These are phyloP conservation scores for Exidia glandulosa DNA, from an alignment of 768 basidiomycete genomes.

Conservation along the genomic window DNA sequence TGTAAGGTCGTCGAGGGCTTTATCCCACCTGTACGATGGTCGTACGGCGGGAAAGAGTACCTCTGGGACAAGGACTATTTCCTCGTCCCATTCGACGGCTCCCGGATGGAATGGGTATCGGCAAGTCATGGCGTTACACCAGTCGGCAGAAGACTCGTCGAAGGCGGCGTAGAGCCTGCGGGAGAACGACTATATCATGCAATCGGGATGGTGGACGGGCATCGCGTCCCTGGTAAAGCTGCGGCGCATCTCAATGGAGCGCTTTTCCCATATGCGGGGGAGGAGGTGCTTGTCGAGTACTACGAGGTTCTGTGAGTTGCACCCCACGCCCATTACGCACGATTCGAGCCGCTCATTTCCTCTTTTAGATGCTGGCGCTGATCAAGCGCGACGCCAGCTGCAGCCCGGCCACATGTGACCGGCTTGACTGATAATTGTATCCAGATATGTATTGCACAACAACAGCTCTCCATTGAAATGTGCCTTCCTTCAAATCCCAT, in stretches of 20 bases:
- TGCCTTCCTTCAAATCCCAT: too few relatives aligned
- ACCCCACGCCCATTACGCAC: neutral
- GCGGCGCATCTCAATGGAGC: slow-evolving; percentile 50
- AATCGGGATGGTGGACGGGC: slow-evolving; percentile 36
- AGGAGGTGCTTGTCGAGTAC: slow-evolving; percentile 27
- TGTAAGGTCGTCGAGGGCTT: neutral
- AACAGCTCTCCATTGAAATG: too few relatives aligned
- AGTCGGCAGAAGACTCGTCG: slow-evolving; percentile 43
- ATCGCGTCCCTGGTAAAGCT: slow-evolving; percentile 61
- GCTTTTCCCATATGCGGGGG: slow-evolving; percentile 26
- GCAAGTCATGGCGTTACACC: slow-evolving; percentile 53
- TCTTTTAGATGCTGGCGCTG: neutral
- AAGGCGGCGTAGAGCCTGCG: slow-evolving; percentile 65
- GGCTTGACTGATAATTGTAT: too few relatives aligned
- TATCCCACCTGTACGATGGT: neutral
- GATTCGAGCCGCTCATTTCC: neutral
- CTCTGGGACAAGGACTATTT: slow-evolving; percentile 59
- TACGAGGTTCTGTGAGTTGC: slow-evolving; percentile 34
- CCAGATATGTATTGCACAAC: too few relatives aligned
- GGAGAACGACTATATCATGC: slow-evolving; percentile 63
- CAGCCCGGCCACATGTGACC: too few relatives aligned
- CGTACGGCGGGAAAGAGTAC: slow-evolving; percentile 53
- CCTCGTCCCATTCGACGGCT: slow-evolving; percentile 54
- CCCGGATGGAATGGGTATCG: slow-evolving; percentile 65
- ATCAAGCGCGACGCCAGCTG: too few relatives aligned